These are phyloP conservation scores for Lichtheimia ornata DNA, from an alignment of 371 early-diverging fungal species.

Conservation along the genomic window DNA sequence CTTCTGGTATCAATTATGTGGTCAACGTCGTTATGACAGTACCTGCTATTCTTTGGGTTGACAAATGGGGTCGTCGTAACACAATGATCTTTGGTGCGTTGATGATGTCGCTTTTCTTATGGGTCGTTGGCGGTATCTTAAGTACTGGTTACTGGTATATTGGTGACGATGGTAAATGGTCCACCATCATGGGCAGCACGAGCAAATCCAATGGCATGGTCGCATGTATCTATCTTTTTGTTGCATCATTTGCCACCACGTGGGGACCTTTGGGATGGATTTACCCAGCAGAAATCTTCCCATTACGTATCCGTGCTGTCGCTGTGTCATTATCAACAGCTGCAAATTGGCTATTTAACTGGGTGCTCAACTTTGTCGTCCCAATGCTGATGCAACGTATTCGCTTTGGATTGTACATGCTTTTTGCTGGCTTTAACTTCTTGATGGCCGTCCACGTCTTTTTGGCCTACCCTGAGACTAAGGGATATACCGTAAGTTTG, in stretches of 20 bases:
- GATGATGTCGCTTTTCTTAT: slow-evolving; percentile 27
- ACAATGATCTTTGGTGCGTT: slow-evolving; percentile 49
- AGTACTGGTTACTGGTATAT: slow-evolving; percentile 29
- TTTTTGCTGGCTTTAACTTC: slow-evolving; percentile 65
- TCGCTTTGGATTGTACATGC: slow-evolving; percentile 65
- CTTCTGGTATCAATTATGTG: slow-evolving; percentile 65
- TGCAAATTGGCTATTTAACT: slow-evolving; percentile 86
- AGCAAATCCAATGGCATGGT: slow-evolving; percentile 41
- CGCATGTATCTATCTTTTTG: slow-evolving; percentile 68
- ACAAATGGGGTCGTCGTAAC: slow-evolving; percentile 65
- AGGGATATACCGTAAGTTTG: slow-evolving; percentile 51
- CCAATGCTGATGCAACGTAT: slow-evolving; percentile 62
- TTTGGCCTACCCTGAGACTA: slow-evolving; percentile 65
- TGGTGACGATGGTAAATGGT: slow-evolving; percentile 21
- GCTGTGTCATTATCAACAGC: slow-evolving; percentile 82
- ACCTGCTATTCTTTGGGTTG: slow-evolving; percentile 71
- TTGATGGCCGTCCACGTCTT: slow-evolving; percentile 58
- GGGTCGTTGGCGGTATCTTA: slow-evolving; percentile 42
- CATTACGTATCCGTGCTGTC: slow-evolving; percentile 72
- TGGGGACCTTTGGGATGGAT: slow-evolving; percentile 94
- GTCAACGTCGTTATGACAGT: slow-evolving; percentile 69
- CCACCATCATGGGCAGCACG: slow-evolving; percentile 11
- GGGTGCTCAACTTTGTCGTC: slow-evolving; percentile 58
- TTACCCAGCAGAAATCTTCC: slow-evolving; percentile 86
- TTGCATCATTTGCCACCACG: slow-evolving; percentile 73